These are phyloP conservation scores for Daldinia eschscholtzii DNA, from an alignment of 2,329 filamentous ascomycete species.

Conservation along the genomic window DNA sequence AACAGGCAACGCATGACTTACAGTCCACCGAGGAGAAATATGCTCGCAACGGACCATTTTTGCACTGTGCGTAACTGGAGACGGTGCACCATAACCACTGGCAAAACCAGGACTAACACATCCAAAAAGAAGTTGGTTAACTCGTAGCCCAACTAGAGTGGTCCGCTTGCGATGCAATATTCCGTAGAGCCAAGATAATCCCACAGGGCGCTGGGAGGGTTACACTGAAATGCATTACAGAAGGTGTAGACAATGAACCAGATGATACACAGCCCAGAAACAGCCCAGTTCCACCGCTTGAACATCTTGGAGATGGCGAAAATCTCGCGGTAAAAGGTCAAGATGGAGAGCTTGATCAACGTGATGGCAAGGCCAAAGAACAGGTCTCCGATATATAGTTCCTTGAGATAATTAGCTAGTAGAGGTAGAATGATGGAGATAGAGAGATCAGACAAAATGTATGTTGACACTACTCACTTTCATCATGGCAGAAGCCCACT, in stretches of 20 bases:
- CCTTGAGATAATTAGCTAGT: neutral
- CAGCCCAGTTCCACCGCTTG: neutral
- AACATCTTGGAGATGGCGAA: slow-evolving; percentile 7
- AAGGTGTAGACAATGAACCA: slow-evolving; percentile 22
- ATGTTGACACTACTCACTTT: neutral
- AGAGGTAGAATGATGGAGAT: too few species aligned
- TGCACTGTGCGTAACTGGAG: neutral
- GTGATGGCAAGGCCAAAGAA: slow-evolving; percentile 7
- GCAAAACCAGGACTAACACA: slow-evolving; percentile 12
- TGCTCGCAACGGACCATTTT: slow-evolving; percentile 1
- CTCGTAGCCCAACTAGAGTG: slow-evolving; percentile 14
- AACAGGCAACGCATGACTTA: neutral
- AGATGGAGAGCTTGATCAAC: slow-evolving; percentile 22
- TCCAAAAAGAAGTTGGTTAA: slow-evolving; percentile 23
- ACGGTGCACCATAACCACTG: neutral
- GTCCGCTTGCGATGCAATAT: neutral
- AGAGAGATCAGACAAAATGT: neutral
- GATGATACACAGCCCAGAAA: neutral
- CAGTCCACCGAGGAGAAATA: slow-evolving; percentile 18
- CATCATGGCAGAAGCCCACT: neutral
- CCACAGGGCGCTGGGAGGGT: slow-evolving; percentile 5
- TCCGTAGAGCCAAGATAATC: neutral
- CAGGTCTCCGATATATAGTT: slow-evolving; percentile 12
- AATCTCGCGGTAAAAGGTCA: slow-evolving; percentile 24
- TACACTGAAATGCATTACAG: slow-evolving; percentile 23